phyloP scores from a whole-genome alignment of 768 basidiomycete genomes.

The Candolleomyces aberdarensis region DNA sequence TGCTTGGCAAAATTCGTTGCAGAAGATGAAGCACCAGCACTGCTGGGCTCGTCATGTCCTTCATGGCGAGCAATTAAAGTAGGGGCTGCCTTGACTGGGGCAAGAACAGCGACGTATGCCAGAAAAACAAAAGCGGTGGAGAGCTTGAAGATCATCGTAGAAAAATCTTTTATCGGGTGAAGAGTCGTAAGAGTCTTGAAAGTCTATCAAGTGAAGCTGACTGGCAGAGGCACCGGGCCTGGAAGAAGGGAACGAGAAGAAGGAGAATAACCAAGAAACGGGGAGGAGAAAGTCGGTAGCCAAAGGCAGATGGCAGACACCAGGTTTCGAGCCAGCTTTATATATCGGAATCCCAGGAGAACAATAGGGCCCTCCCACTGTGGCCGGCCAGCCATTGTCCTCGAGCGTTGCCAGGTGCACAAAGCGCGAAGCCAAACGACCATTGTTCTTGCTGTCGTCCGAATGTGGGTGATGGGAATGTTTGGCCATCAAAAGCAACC shows the following conservation, averaged over 20 bases:
- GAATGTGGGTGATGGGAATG: neutral
- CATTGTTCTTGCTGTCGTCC: neutral
- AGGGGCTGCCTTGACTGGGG: conserved; percentile 34
- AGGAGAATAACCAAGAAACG: conserved; percentile 8
- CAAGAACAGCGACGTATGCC: conserved; percentile 20
- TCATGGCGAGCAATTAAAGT: conserved; percentile 25
- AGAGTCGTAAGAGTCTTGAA: neutral
- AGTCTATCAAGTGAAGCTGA: conserved; percentile 5
- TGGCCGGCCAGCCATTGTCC: neutral
- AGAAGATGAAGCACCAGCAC: conserved; percentile 6
- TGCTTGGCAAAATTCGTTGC: conserved; percentile 26
- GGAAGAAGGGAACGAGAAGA: conserved; percentile 8
- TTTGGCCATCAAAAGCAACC: too few species aligned
- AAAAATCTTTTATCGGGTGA: neutral
- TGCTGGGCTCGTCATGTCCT: conserved; percentile 20
- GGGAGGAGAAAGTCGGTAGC: neutral
- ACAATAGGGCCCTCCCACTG: neutral
- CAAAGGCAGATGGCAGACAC: neutral
- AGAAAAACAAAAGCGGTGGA: conserved; percentile 5
- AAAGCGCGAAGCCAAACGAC: neutral
- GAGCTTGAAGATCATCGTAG: conserved; percentile 14
- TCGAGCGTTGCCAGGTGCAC: neutral
- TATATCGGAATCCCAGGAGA: neutral
- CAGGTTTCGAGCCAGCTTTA: neutral
- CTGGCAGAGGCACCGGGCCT: conserved; percentile 25